These are phyloP conservation scores for Anthracocystis panici-leucophaei DNA, from an alignment of 1,284 basidiomycete genomes.

Conservation along the genomic window DNA sequence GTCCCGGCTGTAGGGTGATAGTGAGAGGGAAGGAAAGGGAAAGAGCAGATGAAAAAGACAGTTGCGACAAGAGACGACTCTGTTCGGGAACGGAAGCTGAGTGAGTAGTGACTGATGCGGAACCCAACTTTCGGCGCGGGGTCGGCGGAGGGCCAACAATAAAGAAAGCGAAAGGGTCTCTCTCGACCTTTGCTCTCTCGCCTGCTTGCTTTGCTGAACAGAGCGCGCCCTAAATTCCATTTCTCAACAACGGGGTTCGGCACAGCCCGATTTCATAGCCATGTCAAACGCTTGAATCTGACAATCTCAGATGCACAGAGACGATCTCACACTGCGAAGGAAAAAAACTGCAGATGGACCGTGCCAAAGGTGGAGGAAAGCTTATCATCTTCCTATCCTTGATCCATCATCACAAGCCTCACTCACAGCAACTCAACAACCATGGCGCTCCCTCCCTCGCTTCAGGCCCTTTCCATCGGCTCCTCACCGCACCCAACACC, in stretches of 20 bases:
- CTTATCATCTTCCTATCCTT: neutral
- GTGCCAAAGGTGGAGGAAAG: too few species aligned
- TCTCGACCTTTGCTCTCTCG: too few species aligned
- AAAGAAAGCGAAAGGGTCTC: neutral
- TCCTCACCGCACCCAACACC: slow-evolving; percentile 79
- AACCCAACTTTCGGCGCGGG: slow-evolving; percentile 5
- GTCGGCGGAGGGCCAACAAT: neutral
- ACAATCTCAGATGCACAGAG: too few species aligned
- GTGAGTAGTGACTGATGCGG: slow-evolving; percentile 7
- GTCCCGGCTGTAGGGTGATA: neutral
- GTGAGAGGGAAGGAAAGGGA: neutral
- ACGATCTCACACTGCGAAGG: neutral
- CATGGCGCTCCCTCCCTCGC: slow-evolving; percentile 86
- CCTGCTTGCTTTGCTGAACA: neutral
- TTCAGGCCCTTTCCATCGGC: slow-evolving; percentile 81
- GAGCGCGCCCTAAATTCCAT: too few species aligned
- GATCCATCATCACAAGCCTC: neutral
- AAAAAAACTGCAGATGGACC: neutral
- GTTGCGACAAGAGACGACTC: neutral
- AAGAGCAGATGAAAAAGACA: neutral
- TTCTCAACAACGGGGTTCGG: too few species aligned
- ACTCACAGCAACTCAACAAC: slow-evolving; percentile 2
- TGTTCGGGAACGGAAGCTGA: too few species aligned
- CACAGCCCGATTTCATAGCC: too few species aligned
- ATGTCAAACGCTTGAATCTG: too few species aligned